Evolutionary conservation across 257 asterid genomes (phyloP).

Genomic region (Jacaranda mimosifolia): DNA sequence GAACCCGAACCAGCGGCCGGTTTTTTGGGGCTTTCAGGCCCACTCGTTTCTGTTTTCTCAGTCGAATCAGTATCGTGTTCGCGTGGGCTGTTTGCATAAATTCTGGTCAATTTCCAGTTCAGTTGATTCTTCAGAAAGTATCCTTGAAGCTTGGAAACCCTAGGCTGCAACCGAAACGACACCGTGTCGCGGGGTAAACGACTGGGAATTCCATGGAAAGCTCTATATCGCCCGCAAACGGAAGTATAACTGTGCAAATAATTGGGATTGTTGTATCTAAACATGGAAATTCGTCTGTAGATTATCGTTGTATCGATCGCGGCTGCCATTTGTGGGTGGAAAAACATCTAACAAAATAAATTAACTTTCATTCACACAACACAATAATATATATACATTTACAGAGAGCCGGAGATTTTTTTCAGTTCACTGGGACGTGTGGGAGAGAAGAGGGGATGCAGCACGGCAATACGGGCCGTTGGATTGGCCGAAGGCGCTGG

Average conservation of each 20-base stretch:
- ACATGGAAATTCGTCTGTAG: slow-evolving; percentile 62
- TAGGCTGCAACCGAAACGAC: slow-evolving; percentile 54
- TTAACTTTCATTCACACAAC: slow-evolving; percentile 19
- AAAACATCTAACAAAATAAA: slow-evolving; percentile 7
- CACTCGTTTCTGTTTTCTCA: slow-evolving; percentile 57
- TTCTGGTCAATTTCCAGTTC: slow-evolving; percentile 50
- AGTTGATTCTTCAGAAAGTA: slow-evolving; percentile 38
- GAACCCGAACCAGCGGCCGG: slow-evolving; percentile 55
- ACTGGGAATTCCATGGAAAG: slow-evolving; percentile 44
- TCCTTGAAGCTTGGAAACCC: slow-evolving; percentile 53
- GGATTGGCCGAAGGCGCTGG: slow-evolving; percentile 49
- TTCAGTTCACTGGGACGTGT: slow-evolving; percentile 43
- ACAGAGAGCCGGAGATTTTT: slow-evolving; percentile 40
- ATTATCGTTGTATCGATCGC: slow-evolving; percentile 57
- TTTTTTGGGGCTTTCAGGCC: slow-evolving; percentile 61
- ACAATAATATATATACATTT: slow-evolving; percentile 31
- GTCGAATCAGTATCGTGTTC: slow-evolving; percentile 87
- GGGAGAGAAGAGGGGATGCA: slow-evolving; percentile 53
- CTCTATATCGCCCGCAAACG: slow-evolving; percentile 55
- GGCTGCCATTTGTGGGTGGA: slow-evolving; percentile 58
- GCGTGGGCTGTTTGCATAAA: slow-evolving; percentile 68
- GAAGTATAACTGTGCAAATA: slow-evolving; percentile 44
- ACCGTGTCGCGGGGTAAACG: slow-evolving; percentile 37
- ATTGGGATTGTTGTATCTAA: slow-evolving; percentile 48
- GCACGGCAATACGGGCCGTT: slow-evolving; percentile 51